These are phyloP conservation scores for Blastobotrys niveus DNA, from an alignment of 1,139 yeast genomes.

Conservation along the genomic window DNA sequence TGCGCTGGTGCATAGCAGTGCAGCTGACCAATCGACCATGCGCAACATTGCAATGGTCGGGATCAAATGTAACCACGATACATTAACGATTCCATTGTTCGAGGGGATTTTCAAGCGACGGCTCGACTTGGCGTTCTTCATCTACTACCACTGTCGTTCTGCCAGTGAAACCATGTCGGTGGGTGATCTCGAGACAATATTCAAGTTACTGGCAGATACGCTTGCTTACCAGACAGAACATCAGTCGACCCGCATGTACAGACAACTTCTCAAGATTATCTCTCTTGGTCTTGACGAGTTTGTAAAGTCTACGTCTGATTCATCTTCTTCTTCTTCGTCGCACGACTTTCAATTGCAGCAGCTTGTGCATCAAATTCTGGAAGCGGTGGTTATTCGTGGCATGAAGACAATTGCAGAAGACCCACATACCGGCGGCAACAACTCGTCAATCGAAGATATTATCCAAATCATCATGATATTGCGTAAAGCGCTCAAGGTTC, in stretches of 20 bases:
- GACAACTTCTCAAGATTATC: slow-evolving; percentile 25
- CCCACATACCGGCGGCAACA: slow-evolving; percentile 20
- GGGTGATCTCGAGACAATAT: slow-evolving; percentile 19
- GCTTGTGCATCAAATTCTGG: slow-evolving; percentile 27
- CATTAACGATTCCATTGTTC: slow-evolving; percentile 40
- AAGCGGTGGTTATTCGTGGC: slow-evolving; percentile 29
- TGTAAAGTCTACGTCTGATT: not conserved
- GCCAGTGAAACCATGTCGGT: slow-evolving; percentile 6
- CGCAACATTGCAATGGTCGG: slow-evolving; percentile 43
- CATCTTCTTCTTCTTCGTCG: too few relatives aligned
- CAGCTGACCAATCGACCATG: slow-evolving; percentile 37
- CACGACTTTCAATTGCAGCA: slow-evolving; percentile 21
- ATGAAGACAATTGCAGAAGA: slow-evolving; percentile 28
- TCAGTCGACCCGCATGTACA: slow-evolving; percentile 17
- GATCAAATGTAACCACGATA: slow-evolving; percentile 47
- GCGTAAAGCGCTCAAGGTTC: slow-evolving; percentile 50
- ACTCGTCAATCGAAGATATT: slow-evolving; percentile 55
- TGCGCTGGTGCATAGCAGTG: slow-evolving; percentile 45
- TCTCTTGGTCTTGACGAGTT: slow-evolving; percentile 27
- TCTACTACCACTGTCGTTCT: slow-evolving; percentile 42
- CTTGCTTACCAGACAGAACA: not conserved
- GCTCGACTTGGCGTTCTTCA: slow-evolving; percentile 62
- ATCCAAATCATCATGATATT: slow-evolving; percentile 57
- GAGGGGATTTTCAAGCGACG: slow-evolving; percentile 54
- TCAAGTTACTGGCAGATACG: slow-evolving; percentile 25